Evolutionary conservation across 331 rosid genomes (phyloP).

Genomic region (Quercus tomentella): DNA sequence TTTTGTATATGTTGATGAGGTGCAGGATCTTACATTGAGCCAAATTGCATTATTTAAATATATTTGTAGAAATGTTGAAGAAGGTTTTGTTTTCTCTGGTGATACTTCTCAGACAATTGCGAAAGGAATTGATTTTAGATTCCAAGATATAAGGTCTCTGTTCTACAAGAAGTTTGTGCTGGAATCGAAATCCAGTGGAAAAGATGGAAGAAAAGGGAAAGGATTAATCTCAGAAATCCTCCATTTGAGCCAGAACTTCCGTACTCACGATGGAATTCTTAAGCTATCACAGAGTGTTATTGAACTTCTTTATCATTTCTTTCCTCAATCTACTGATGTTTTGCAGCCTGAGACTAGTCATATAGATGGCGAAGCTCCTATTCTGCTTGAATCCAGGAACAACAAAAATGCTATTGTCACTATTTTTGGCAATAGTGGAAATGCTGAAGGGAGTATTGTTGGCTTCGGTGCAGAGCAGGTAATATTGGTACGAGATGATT

Average conservation of each 20-base stretch:
- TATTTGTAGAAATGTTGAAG: too few species aligned
- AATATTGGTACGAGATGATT: conserved; percentile 70
- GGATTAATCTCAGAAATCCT: conserved; percentile 43
- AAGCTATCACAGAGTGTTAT: conserved; percentile 56
- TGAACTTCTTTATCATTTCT: conserved; percentile 58
- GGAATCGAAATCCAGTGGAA: too few species aligned
- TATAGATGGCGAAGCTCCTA: conserved; percentile 67
- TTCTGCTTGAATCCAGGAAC: conserved; percentile 44
- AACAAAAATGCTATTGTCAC: conserved; percentile 52
- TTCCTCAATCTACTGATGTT: conserved; percentile 55
- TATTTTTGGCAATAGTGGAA: conserved; percentile 54
- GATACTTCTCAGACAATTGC: too few species aligned
- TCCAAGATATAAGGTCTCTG: too few species aligned
- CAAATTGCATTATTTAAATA: too few species aligned
- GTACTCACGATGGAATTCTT: conserved; percentile 70
- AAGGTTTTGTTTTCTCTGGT: too few species aligned
- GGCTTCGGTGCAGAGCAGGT: conserved; percentile 87
- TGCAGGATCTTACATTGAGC: too few species aligned
- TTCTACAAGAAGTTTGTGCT: too few species aligned
- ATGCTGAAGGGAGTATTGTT: conserved; percentile 32
- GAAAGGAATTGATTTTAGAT: too few species aligned
- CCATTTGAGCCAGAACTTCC: conserved; percentile 57
- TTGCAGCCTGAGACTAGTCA: conserved; percentile 69
- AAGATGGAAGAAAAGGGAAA: conserved; percentile 36
- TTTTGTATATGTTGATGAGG: too few species aligned